These are phyloP conservation scores for Epicoccum sorghinum DNA, from an alignment of 2,329 filamentous ascomycete species.

Conservation along the genomic window DNA sequence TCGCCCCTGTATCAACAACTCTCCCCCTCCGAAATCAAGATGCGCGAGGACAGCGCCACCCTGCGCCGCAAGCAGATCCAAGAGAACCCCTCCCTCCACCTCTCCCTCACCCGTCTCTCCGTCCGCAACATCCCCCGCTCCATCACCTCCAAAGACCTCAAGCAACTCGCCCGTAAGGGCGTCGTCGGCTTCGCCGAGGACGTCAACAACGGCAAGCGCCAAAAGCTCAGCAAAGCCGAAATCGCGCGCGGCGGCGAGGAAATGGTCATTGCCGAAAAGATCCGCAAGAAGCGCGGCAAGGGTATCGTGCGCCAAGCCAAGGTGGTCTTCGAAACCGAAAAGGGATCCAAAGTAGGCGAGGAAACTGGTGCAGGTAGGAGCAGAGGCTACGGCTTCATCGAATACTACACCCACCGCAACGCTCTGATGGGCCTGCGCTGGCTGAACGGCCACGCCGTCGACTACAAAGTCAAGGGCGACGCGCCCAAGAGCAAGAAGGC, in stretches of 20 bases:
- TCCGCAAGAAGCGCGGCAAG: conserved; percentile 81
- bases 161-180: conserved; percentile 88
- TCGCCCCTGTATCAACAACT: conserved; percentile 79
- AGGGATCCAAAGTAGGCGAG: conserved; percentile 84
- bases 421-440: conserved; percentile 94
- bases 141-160: conserved; percentile 84
- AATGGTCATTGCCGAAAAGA: conserved; percentile 79
- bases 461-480: conserved; percentile 57
- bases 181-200: conserved; percentile 93
- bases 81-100: conserved; percentile 84
- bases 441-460: conserved; percentile 79
- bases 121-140: conserved; percentile 88
- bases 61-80: conserved; percentile 92
- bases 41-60: conserved; percentile 84
- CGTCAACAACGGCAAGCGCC: conserved; percentile 76
- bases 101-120: conserved; percentile 88
- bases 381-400: conserved; percentile 95
- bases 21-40: conserved; percentile 78
- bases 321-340: conserved; percentile 86
- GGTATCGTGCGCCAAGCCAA: conserved; percentile 92
- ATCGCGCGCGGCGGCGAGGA: conserved; percentile 77
- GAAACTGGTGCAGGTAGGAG: conserved; percentile 78
- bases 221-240: conserved; percentile 89
- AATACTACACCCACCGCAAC: conserved; percentile 92
- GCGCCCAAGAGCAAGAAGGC: conserved; percentile 49